phyloP scores from a whole-genome alignment of 768 basidiomycete species.

The Podaxis sp. region DNA sequence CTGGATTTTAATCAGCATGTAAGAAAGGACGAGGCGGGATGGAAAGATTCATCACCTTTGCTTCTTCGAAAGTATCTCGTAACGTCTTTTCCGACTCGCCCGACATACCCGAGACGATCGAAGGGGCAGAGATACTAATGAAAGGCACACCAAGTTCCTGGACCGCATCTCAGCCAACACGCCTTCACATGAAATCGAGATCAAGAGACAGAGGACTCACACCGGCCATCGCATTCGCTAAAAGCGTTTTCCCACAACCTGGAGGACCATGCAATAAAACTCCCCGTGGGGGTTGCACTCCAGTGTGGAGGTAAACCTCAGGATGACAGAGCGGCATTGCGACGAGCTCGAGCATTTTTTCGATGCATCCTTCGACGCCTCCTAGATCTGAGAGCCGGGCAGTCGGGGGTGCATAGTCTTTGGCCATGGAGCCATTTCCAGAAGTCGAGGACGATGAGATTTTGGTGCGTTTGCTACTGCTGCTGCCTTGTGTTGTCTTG shows the following conservation, averaged over 20 bases:
- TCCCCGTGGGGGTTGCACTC: conserved; percentile 88
- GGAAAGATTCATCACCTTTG: conserved; percentile 56
- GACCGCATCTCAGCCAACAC: conserved; percentile 1
- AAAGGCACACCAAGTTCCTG: conserved; percentile 93
- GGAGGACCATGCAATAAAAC: conserved; percentile 94
- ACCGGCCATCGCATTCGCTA: conserved; percentile 94
- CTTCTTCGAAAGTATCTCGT: conserved; percentile 95
- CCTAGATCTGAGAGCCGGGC: conserved; percentile 83
- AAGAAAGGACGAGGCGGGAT: not conserved
- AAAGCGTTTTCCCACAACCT: conserved; percentile 93
- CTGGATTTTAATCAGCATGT: conserved; percentile 31
- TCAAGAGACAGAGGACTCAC: conserved; percentile 39
- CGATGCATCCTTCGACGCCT: conserved; percentile 79
- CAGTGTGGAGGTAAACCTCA: conserved; percentile 91
- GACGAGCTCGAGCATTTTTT: conserved; percentile 94
- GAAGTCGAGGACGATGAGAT: conserved; percentile 23
- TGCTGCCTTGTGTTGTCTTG: conserved; percentile 45
- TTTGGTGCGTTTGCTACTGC: conserved; percentile 51
- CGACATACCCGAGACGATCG: conserved; percentile 96
- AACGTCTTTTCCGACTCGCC: conserved; percentile 98
- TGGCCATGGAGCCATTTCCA: conserved; percentile 34
- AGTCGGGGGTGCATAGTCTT: conserved; percentile 69
- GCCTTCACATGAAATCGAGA: not conserved
- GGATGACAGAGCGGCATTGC: conserved; percentile 94
- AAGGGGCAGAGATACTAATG: conserved; percentile 91